phyloP scores from a whole-genome alignment of 352 stramenopile species.

The Phytopythium sindhum region DNA sequence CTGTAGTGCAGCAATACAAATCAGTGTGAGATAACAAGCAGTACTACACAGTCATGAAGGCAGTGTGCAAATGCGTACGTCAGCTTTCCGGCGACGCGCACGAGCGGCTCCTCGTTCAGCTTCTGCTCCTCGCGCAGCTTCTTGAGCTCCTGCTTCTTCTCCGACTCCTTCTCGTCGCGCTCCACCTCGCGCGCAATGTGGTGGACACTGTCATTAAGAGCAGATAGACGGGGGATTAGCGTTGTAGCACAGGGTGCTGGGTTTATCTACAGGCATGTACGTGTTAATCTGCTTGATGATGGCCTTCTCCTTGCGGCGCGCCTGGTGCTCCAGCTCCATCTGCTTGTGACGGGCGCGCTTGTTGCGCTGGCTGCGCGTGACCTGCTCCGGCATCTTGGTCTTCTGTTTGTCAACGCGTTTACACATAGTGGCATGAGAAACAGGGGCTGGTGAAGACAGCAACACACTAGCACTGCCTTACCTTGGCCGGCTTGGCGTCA shows the following conservation, averaged over 20 bases:
- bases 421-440: neutral
- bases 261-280: slow-evolving; percentile 45
- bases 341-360: slow-evolving; percentile 77
- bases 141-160: slow-evolving; percentile 74
- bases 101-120: slow-evolving; percentile 66
- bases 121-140: slow-evolving; percentile 75
- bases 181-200: slow-evolving; percentile 71
- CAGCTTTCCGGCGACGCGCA: slow-evolving; percentile 70
- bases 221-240: neutral
- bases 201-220: slow-evolving; percentile 30
- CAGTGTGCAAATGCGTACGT: slow-evolving; percentile 35
- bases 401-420: slow-evolving; percentile 7
- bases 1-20: slow-evolving; percentile 25
- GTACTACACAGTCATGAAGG: neutral
- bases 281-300: slow-evolving; percentile 86
- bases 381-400: slow-evolving; percentile 44
- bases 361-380: slow-evolving; percentile 75
- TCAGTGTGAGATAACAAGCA: neutral
- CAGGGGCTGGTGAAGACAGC: neutral
- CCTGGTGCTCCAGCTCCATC: slow-evolving; percentile 68
- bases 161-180: slow-evolving; percentile 57
- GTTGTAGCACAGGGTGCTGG: too few relatives aligned
- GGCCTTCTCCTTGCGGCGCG: slow-evolving; percentile 59
- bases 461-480: slow-evolving; percentile 8
- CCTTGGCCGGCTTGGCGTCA: slow-evolving; percentile 23